Evolutionary conservation across 257 asterid species (phyloP), one percentile per base, ranked within the genome.

Genomic region (Ilex aquifolium): DNA sequence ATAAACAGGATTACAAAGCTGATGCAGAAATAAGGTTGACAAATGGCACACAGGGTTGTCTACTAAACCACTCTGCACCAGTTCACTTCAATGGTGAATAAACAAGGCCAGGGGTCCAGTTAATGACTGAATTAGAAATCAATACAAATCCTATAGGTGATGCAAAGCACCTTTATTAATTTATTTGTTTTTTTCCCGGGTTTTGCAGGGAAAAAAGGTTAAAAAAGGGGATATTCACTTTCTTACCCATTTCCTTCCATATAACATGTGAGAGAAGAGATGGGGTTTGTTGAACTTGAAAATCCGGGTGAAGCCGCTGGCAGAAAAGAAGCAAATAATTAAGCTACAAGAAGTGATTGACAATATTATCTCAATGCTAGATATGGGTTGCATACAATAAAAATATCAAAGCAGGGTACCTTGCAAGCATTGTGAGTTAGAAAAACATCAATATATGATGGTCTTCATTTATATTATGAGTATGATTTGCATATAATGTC

Each of bases 231-330:
- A 67, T 66, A 57, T 46, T 61, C 55, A 39, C 31, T 29, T 65
- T 10, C 82, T 83, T 76, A 93, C 99, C 99, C 97, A 93, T 85
- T 72, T 90, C 70, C 89, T 83, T 72, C 95, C 95, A 21, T 84
- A 81, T 30, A 93, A 66, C 72, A 82, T 46, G 73, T 86, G 65
- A 64, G 97, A 76, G 42, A 85, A 44, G 54, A 74, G n/a, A 63
- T 80, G 86, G 2, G 96, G 88, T 76, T 72, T 84, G 82, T 61
- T 84, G 88, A 93, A 93, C 91, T 85, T 93, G 88, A 90, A 93
- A 75, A 87, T 81, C 71, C 97, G 82, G 58, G 99, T 93, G 82
- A 93, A 93, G 77, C 89, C 84, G 69, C 99, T 93, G 87, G 61
- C 44, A 64, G 29, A 64, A 63, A 67, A 63, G 31, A 57, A 60